A percentile compares a stretch with the other conserved stretches of the same genome.
Conservation (phyloP, 1,284 basidiomycete species). For the Neonothopanus nambi region DNA sequence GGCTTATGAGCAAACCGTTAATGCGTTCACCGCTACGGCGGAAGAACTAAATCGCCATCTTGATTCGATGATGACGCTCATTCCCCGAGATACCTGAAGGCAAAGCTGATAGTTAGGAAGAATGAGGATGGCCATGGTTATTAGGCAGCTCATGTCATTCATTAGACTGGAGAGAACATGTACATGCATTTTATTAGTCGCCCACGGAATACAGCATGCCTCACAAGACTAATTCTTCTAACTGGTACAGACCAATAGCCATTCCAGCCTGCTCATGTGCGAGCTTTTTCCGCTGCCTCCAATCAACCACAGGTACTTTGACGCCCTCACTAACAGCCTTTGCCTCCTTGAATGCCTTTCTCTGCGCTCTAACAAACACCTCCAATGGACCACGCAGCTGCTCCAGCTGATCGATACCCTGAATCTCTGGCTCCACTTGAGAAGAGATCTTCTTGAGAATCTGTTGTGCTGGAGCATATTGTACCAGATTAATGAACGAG, state of each 20-base stretch:
- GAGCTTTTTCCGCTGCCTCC: constrained; percentile 55
- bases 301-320: constrained; percentile 39
- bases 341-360: constrained; percentile 45
- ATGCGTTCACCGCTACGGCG: constrained; percentile 3
- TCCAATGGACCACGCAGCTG: constrained; percentile 60
- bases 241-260: constrained; percentile 62
- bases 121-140: not conserved
- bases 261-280: constrained; percentile 52
- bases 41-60: constrained; percentile 9
- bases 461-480: constrained; percentile 55
- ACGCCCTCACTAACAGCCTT: constrained; percentile 19
- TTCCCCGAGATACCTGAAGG: not conserved
- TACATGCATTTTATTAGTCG: too few relatives aligned
- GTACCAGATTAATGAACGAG: constrained; percentile 63
- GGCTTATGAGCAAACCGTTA: constrained; percentile 6
- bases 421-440: constrained; percentile 51
- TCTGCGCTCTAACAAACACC: constrained; percentile 56
- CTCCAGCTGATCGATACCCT: constrained; percentile 44
- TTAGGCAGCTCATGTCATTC: too few relatives aligned
- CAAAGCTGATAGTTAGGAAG: not conserved
- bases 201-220: not conserved
- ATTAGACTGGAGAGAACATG: not conserved
- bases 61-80: not conserved
- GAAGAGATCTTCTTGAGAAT: constrained; percentile 49
- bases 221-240: constrained; percentile 67